Percentiles rank a stretch among this genome's conserved stretches.
These are phyloP conservation scores for Penicillium nucicola DNA, from an alignment of 495 filamentous ascomycete genomes.

Conservation along the genomic window DNA sequence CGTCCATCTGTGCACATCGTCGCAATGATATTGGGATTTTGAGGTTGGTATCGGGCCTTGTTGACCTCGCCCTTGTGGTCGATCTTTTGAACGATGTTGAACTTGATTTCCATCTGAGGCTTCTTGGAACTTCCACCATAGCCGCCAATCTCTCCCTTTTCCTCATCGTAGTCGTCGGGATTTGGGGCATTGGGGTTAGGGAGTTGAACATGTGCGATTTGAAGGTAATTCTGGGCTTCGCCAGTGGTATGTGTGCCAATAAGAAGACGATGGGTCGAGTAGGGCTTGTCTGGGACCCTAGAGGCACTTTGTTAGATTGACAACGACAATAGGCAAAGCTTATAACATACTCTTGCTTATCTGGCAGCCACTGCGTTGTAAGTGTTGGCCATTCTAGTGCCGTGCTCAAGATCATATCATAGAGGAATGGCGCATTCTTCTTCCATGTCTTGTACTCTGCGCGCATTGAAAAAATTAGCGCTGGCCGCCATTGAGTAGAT, in stretches of 20 bases:
- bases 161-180: constrained; percentile 82
- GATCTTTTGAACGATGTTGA: constrained; percentile 91
- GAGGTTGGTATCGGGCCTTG: constrained; percentile 95
- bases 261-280: constrained; percentile 84
- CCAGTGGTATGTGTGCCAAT: constrained; percentile 93
- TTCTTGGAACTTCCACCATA: constrained; percentile 70
- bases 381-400: constrained; percentile 98
- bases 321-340: not conserved
- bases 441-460: constrained; percentile 99
- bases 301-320: constrained; percentile 9
- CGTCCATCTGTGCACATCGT: constrained; percentile 86
- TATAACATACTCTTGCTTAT: constrained; percentile 70
- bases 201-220: constrained; percentile 89
- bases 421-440: constrained; percentile 98
- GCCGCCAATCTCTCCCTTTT: constrained; percentile 88
- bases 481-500: not conserved
- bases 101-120: constrained; percentile 67
- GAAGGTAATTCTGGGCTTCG: constrained; percentile 85
- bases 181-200: constrained; percentile 74
- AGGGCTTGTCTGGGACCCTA: constrained; percentile 76
- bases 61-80: constrained; percentile 97
- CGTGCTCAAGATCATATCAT: constrained; percentile 91
- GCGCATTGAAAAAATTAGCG: not conserved
- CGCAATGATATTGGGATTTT: constrained; percentile 96
- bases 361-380: constrained; percentile 97